These are phyloP conservation scores for Mycena vitilis DNA, from an alignment of 768 basidiomycete genomes.

Conservation along the genomic window DNA sequence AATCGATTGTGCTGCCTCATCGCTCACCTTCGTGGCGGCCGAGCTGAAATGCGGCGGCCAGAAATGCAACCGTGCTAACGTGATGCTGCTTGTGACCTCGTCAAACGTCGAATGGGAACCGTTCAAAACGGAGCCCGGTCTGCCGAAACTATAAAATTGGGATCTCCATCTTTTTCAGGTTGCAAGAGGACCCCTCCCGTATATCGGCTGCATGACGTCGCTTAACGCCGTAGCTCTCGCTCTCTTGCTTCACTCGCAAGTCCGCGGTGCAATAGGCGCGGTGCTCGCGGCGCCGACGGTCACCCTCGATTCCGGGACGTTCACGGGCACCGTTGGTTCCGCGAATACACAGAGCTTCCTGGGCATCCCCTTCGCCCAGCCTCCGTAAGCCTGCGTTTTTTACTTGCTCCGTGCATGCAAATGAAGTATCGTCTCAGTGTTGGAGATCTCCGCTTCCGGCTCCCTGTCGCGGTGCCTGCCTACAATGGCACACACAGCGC, in stretches of 20 bases:
- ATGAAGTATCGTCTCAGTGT: conserved; percentile 38
- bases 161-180: neutral
- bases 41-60: neutral
- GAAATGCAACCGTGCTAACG: neutral
- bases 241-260: conserved; percentile 17
- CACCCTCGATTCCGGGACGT: conserved; percentile 56
- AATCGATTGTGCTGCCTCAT: neutral
- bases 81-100: conserved; percentile 21
- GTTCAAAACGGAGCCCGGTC: neutral
- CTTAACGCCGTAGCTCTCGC: conserved; percentile 17
- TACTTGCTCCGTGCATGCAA: neutral
- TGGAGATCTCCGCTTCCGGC: conserved; percentile 54
- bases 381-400: conserved; percentile 56
- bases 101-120: neutral
- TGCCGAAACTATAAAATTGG: conserved; percentile 5
- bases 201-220: conserved; percentile 8
- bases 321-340: conserved; percentile 53
- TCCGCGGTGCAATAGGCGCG: conserved; percentile 35
- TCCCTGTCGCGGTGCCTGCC: conserved; percentile 51
- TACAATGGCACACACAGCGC: conserved; percentile 54
- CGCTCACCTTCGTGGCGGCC: conserved; percentile 12
- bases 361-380: conserved; percentile 67
- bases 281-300: conserved; percentile 49
- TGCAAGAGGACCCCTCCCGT: neutral
- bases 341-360: conserved; percentile 52